Evolutionary conservation across 495 filamentous ascomycete genomes (phyloP).

Genomic region (Penicillium flavigenum): DNA sequence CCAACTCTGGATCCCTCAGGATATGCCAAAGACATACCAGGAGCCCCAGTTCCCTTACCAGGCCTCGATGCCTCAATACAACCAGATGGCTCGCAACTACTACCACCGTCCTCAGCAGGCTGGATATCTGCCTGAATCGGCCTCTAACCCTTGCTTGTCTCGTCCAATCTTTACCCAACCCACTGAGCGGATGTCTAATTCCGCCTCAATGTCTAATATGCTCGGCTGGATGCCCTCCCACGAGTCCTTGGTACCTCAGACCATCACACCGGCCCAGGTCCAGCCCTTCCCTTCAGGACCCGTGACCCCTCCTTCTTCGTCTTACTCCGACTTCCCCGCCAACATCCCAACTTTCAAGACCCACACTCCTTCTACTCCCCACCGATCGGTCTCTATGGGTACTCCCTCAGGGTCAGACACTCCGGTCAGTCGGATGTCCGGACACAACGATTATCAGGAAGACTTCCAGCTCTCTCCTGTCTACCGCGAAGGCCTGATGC

Average conservation of each 20-base stretch:
- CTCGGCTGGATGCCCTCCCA: conserved; percentile 41
- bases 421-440: conserved; percentile 41
- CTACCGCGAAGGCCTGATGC: conserved; percentile 36
- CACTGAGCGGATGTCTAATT: conserved; percentile 38
- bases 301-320: conserved; percentile 43
- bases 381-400: conserved; percentile 42
- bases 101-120: conserved; percentile 39
- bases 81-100: conserved; percentile 39
- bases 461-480: conserved; percentile 42
- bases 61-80: conserved; percentile 39
- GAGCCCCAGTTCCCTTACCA: conserved; percentile 37
- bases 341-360: conserved; percentile 40
- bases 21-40: conserved; percentile 43
- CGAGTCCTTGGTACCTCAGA: conserved; percentile 42
- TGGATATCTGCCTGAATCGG: conserved; percentile 42
- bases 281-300: conserved; percentile 29
- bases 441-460: conserved; percentile 39
- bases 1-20: conserved; percentile 43
- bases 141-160: conserved; percentile 45
- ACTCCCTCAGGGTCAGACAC: conserved; percentile 42
- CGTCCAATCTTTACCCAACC: conserved; percentile 46
- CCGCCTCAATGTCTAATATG: conserved; percentile 48
- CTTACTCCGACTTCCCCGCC: conserved; percentile 44
- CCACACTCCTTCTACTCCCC: conserved; percentile 44
- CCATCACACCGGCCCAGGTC: conserved; percentile 41